Base-by-base conservation (phyloP, 2,329 filamentous ascomycete genomes). In the Fusarium miscanthi region DNA sequence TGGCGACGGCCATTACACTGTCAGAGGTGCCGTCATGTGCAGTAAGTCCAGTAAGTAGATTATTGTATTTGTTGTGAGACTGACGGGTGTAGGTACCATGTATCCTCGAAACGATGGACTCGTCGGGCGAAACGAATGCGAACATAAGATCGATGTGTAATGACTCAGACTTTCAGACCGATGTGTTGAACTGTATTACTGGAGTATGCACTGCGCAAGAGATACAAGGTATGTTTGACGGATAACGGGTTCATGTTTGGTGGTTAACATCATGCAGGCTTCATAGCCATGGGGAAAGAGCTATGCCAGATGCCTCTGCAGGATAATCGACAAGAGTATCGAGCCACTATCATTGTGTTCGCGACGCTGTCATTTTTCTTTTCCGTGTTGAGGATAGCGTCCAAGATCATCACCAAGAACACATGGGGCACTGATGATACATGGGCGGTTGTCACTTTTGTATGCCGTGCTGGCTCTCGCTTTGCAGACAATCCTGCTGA, bases 231-330 rank as follows among this genome's bases (percentile, higher is more conserved):
- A 16, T 6, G 11, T 9, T 8, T 19, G 4, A 6, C 21, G 21
- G 3, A 8, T 16, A 3, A 0, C 12, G 1, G 0, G 0, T 30
- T 9, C 16, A 13, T 8, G 9, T 6, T 17, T 5, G 19, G 13
- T 2, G 2, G 14, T n/a, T 59, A 16, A 66, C 3, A 11, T 8
- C 0, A 1, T 17, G 2, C 2, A 66, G 63, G 16, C 6, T 49
- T 59, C 8, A 4, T 41, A 0, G n/a, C 17, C 0, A 17, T 66
- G 13, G 51, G 56, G 4, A 19, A 19, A 4, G 8, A 31, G 9
- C 8, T 66, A 1, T 66, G 63, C 0, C 1, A 37, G 1, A 21
- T 51, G 6, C 38, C 43, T 0, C 3, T 43, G 0, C 23, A 43
- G 8, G 43, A 66, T 2, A 6, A 66, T 10, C 62, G 52, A 6